Percentiles rank a stretch among this genome's conserved stretches.
Conservation (phyloP, 2,329 filamentous ascomycete genomes). For the Fonsecaea erecta region DNA sequence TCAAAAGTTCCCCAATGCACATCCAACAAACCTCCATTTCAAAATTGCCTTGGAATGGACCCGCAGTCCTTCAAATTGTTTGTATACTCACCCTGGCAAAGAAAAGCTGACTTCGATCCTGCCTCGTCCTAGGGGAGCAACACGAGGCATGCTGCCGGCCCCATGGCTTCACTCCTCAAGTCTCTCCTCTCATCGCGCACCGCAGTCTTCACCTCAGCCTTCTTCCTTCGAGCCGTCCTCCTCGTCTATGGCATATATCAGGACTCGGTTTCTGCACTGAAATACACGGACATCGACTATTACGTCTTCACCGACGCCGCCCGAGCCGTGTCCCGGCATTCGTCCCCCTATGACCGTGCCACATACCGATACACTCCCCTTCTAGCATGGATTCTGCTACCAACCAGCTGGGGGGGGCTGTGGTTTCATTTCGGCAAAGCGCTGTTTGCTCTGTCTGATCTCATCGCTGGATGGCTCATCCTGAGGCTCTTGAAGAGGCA, state of each 20-base stretch:
- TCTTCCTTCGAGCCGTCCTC: slow-evolving; percentile 71
- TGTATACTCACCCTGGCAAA: not conserved
- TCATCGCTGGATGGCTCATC: slow-evolving; percentile 82
- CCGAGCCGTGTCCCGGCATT: slow-evolving; percentile 69
- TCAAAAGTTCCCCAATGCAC: not conserved
- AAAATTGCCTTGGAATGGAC: not conserved
- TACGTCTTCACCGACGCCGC: slow-evolving; percentile 96
- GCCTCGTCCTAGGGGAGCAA: not conserved
- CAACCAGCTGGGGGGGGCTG: slow-evolving; percentile 67
- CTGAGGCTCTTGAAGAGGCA: slow-evolving; percentile 57
- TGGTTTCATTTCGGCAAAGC: slow-evolving; percentile 87
- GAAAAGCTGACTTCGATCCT: not conserved
- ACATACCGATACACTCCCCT: slow-evolving; percentile 97
- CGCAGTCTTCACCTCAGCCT: slow-evolving; percentile 45
- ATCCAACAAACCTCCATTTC: not conserved
- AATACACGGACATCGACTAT: slow-evolving; percentile 99
- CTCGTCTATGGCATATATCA: slow-evolving; percentile 90
- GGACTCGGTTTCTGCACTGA: slow-evolving; percentile 86
- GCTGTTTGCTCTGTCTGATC: slow-evolving; percentile 80
- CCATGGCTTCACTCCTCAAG: slow-evolving; percentile 23
- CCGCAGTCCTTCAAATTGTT: not conserved
- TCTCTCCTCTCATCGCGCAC: slow-evolving; percentile 43
- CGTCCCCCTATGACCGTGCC: slow-evolving; percentile 82
- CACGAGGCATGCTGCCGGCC: slow-evolving; percentile 21
- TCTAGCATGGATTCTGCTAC: slow-evolving; percentile 86